These are phyloP conservation scores for Spirogloea muscicola DNA, from an alignment of 139 green algal species.

Conservation along the genomic window DNA sequence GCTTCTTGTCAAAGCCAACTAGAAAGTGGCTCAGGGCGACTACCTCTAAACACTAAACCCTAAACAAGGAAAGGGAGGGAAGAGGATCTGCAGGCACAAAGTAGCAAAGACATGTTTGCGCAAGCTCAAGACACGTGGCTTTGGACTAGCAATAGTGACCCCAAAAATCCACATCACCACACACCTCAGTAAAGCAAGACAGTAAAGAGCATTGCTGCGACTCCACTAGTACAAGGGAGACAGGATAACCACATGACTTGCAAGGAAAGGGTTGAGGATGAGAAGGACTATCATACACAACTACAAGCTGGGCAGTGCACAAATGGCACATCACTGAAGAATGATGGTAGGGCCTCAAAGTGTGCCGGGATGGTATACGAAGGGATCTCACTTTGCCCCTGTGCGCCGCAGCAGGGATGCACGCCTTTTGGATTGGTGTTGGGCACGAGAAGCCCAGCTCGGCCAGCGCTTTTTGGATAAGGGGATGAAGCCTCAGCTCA, in stretches of 20 bases:
- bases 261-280: not conserved
- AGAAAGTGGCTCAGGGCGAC: not conserved
- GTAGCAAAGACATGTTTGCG: not conserved
- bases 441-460: slow-evolving; percentile 41
- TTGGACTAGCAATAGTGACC: not conserved
- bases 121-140: not conserved
- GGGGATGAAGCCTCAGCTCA: slow-evolving; percentile 30
- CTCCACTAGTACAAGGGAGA: not conserved
- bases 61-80: not conserved
- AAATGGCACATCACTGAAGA: not conserved
- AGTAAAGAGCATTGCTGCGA: too few species aligned
- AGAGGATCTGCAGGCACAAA: not conserved
- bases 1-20: not conserved
- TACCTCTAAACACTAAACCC: not conserved
- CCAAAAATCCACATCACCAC: not conserved
- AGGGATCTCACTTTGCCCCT: slow-evolving; percentile 27
- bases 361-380: not conserved
- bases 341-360: not conserved
- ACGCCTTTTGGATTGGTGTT: slow-evolving; percentile 33
- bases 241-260: not conserved
- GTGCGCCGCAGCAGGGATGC: slow-evolving; percentile 35
- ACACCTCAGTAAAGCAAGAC: too few species aligned
- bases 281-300: not conserved
- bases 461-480: slow-evolving; percentile 2
- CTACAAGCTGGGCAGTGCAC: too few species aligned